A percentile compares a stretch with the other conserved stretches of the same genome.
Evolutionary conservation across 176 grass and related monocot species (phyloP).

Genomic region (Rhynchospora tenuis): DNA sequence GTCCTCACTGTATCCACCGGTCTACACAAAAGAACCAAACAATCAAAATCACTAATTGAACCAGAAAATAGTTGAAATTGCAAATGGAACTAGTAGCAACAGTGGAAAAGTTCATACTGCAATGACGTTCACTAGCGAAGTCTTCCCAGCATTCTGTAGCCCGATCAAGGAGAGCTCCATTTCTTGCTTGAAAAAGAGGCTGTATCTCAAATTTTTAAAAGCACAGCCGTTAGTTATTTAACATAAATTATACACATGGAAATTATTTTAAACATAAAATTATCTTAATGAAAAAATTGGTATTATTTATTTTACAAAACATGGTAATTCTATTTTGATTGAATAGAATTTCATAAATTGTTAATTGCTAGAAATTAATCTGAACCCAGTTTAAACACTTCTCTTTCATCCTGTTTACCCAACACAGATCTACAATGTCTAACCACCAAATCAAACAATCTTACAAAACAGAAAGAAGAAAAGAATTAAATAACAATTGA

Average conservation of each 20-base stretch:
- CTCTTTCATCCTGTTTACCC: background rate
- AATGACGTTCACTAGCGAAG: slow-evolving; percentile 90
- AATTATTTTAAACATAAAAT: background rate
- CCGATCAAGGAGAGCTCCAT: slow-evolving; percentile 99
- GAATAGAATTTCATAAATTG: background rate
- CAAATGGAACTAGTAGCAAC: background rate
- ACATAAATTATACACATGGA: background rate
- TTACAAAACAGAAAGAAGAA: background rate
- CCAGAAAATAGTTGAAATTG: background rate
- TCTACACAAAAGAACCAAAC: slow-evolving; percentile 38
- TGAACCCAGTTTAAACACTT: background rate
- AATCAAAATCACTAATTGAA: background rate
- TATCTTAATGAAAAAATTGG: background rate
- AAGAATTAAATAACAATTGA: background rate
- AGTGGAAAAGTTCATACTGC: slow-evolving; percentile 51
- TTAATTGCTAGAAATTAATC: background rate
- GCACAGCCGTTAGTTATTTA: too few relatives aligned
- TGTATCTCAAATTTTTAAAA: slow-evolving; percentile 21
- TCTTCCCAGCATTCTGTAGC: slow-evolving; percentile 99
- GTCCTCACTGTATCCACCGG: slow-evolving; percentile 94
- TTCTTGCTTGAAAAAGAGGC: slow-evolving; percentile 99
- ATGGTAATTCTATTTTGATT: background rate
- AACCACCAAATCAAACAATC: background rate
- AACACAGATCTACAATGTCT: background rate
- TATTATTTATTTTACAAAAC: background rate